These are phyloP conservation scores for Aureobasidium sp. DNA, from an alignment of 2,329 filamentous ascomycete genomes.

Conservation along the genomic window DNA sequence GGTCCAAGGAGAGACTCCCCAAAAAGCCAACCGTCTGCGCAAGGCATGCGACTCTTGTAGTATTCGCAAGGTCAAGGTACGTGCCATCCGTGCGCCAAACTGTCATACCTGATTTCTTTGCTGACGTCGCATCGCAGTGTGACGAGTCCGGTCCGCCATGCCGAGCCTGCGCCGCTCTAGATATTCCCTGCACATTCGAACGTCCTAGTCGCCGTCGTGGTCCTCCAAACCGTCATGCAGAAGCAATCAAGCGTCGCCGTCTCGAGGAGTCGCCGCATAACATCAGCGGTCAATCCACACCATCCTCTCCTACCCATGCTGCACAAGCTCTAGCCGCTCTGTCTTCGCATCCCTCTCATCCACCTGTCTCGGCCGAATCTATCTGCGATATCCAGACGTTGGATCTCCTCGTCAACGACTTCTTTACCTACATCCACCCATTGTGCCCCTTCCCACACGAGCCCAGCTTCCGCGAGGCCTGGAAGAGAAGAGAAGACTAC, in stretches of 20 bases:
- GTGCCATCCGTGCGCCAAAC: background rate
- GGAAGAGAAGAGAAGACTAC: conserved; percentile 57
- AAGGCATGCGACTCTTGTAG: conserved; percentile 33
- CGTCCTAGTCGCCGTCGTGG: conserved; percentile 55
- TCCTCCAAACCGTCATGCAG: conserved; percentile 57
- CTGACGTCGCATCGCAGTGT: conserved; percentile 37
- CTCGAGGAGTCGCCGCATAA: conserved; percentile 35
- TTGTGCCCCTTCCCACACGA: conserved; percentile 71
- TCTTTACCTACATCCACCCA: conserved; percentile 75
- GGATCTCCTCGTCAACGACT: conserved; percentile 65
- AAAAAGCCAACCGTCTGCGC: conserved; percentile 29
- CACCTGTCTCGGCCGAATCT: conserved; percentile 48
- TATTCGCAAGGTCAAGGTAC: conserved; percentile 31
- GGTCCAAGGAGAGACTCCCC: conserved; percentile 4
- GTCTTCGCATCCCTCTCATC: conserved; percentile 33
- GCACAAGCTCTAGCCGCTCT: conserved; percentile 44
- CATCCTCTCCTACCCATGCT: conserved; percentile 44
- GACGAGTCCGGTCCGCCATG: conserved; percentile 59
- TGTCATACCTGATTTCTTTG: background rate
- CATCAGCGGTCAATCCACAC: conserved; percentile 33
- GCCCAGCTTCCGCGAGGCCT: conserved; percentile 63
- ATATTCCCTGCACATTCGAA: conserved; percentile 60
- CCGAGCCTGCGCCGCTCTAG: conserved; percentile 53
- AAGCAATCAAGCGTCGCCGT: conserved; percentile 55
- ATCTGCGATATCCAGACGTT: conserved; percentile 63